Conservation (phyloP, 2,329 filamentous ascomycete genomes). For the Magnaporthales sp. region DNA sequence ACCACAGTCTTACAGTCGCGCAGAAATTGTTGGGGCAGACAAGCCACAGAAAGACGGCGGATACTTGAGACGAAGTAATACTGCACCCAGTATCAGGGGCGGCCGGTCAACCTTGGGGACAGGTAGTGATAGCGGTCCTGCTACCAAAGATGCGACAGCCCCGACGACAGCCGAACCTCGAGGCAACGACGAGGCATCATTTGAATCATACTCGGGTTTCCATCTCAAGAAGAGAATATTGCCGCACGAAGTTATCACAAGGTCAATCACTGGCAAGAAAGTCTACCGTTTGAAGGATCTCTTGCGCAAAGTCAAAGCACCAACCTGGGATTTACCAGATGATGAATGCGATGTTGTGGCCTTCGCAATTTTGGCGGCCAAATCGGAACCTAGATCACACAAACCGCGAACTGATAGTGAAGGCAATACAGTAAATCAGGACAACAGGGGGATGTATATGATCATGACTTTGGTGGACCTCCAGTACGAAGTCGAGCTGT, state of each 20-base stretch:
- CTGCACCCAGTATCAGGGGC: constrained; percentile 22
- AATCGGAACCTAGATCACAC: constrained; percentile 68
- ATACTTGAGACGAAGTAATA: constrained; percentile 33
- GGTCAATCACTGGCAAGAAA: constrained; percentile 71
- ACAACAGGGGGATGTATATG: constrained; percentile 76
- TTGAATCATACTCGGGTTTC: constrained; percentile 78
- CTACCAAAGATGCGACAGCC: constrained; percentile 10
- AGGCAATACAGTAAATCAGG: constrained; percentile 35
- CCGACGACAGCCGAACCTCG: constrained; percentile 9
- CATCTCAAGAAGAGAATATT: constrained; percentile 79
- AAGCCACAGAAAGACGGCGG: constrained; percentile 13
- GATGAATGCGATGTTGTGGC: constrained; percentile 85
- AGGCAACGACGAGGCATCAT: constrained; percentile 42
- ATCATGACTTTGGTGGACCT: constrained; percentile 80
- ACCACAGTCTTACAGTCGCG: constrained; percentile 49
- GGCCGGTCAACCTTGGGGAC: background rate
- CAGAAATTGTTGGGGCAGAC: constrained; percentile 44
- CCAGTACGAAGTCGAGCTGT: constrained; percentile 84
- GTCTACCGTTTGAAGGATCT: constrained; percentile 73
- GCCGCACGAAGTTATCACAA: constrained; percentile 69
- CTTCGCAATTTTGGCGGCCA: constrained; percentile 78
- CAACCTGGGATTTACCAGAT: constrained; percentile 72
- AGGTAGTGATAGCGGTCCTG: background rate
- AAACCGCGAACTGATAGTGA: constrained; percentile 34
- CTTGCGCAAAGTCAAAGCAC: constrained; percentile 70